phyloP scores from a whole-genome alignment of 2,329 filamentous ascomycete genomes.

The Monosporascus sp. region DNA sequence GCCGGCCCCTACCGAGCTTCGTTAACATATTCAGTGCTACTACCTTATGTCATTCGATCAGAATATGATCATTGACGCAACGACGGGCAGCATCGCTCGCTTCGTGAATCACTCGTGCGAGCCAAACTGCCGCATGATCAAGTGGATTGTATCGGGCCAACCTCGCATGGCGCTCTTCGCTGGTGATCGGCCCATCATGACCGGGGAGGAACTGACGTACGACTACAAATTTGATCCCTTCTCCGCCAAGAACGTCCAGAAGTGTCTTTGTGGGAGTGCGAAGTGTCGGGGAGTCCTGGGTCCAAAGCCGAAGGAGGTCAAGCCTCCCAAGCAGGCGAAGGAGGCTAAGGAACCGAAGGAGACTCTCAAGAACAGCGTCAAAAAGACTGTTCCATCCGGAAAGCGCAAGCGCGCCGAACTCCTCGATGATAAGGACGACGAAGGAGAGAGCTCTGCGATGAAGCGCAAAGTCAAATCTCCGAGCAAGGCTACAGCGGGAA shows the following conservation, averaged over 20 bases:
- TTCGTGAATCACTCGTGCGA: slow-evolving; percentile 98
- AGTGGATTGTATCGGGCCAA: slow-evolving; percentile 91
- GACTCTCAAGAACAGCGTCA: slow-evolving; percentile 25
- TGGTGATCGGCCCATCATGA: slow-evolving; percentile 82
- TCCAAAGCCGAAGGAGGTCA: slow-evolving; percentile 53
- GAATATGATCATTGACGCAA: slow-evolving; percentile 97
- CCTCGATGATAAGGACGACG: slow-evolving; percentile 34
- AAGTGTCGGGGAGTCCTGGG: slow-evolving; percentile 62
- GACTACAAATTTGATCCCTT: slow-evolving; percentile 75
- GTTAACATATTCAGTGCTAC: slow-evolving; percentile 62
- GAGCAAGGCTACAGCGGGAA: slow-evolving; percentile 20
- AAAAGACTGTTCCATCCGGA: slow-evolving; percentile 36
- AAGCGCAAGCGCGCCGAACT: slow-evolving; percentile 55
- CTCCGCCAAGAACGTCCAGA: slow-evolving; percentile 63
- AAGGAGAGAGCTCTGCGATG: slow-evolving; percentile 26
- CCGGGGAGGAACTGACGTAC: slow-evolving; percentile 93
- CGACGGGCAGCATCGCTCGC: slow-evolving; percentile 88
- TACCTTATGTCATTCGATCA: slow-evolving; percentile 99
- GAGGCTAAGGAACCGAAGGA: slow-evolving; percentile 31
- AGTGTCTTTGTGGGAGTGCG: slow-evolving; percentile 56
- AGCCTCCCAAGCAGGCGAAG: slow-evolving; percentile 30
- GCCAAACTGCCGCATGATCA: slow-evolving; percentile 96
- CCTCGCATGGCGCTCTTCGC: slow-evolving; percentile 96
- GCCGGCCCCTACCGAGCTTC: slow-evolving; percentile 6
- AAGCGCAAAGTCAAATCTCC: slow-evolving; percentile 43